These are phyloP conservation scores for Nitzschia sp. DNA, from an alignment of 108 stramenopile species.

Conservation along the genomic window DNA sequence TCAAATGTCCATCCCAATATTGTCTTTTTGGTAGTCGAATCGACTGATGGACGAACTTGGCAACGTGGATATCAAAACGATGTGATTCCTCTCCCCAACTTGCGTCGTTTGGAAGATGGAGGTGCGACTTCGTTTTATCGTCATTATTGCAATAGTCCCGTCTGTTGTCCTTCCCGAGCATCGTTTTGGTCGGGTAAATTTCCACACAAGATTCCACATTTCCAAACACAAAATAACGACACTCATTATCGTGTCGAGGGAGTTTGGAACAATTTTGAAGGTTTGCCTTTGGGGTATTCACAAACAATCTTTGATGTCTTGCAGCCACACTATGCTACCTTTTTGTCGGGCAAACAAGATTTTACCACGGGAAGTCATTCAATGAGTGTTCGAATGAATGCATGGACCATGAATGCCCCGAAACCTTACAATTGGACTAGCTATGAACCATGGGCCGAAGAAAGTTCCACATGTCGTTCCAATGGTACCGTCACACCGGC, in stretches of 20 bases:
- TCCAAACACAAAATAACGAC: constrained; percentile 3
- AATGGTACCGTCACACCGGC: constrained; percentile 21
- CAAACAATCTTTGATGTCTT: constrained; percentile 19
- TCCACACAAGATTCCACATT: constrained; percentile 42
- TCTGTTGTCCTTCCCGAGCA: constrained; percentile 38
- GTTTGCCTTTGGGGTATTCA: constrained; percentile 18
- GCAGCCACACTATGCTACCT: constrained; percentile 4
- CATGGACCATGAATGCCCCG: constrained; percentile 23
- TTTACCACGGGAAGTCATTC: constrained; percentile 24
- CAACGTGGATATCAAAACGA: constrained; percentile 22
- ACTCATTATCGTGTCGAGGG: constrained; percentile 4
- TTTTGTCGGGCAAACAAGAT: constrained; percentile 23
- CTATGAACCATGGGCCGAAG: constrained; percentile 15
- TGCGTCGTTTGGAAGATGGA: constrained; percentile 9
- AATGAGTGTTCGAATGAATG: constrained; percentile 4
- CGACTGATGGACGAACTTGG: constrained; percentile 37
- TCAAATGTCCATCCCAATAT: constrained; percentile 17
- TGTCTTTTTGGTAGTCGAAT: constrained; percentile 31
- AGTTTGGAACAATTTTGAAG: constrained; percentile 43
- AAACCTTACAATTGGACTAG: constrained; percentile 27
- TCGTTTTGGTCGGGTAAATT: constrained; percentile 32
- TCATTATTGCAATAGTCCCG: constrained; percentile 31
- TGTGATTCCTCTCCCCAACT: constrained; percentile 32
- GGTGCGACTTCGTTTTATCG: constrained; percentile 18
- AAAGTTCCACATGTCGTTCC: constrained; percentile 2